Conservation (phyloP, 225 moss, liverwort and hornwort species). For the Anthoceros angustus region DNA sequence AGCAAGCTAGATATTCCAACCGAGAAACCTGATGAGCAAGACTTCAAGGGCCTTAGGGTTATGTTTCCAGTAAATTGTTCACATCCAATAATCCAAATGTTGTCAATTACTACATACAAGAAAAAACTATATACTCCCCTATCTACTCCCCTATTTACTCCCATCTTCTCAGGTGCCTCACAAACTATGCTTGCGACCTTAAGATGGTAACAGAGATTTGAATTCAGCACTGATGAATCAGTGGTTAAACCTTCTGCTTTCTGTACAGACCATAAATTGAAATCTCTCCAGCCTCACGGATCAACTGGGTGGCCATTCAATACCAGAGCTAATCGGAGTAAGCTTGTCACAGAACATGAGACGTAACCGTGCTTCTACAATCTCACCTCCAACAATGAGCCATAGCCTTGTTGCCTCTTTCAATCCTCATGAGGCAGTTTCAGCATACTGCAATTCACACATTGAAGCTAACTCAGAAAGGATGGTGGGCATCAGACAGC, state of each 20-base stretch:
- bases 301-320: not conserved
- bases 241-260: not conserved
- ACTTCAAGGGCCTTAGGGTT: not conserved
- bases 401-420: not conserved
- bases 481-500: no score
- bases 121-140: not conserved
- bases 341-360: not conserved
- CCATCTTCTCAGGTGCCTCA: constrained; percentile 1
- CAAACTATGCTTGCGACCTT: not conserved
- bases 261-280: not conserved
- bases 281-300: not conserved
- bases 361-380: not conserved
- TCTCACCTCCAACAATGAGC: not conserved
- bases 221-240: not conserved
- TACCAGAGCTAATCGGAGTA: not conserved
- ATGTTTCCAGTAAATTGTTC: not conserved
- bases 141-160: not conserved
- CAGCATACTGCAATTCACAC: not conserved
- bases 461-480: no score
- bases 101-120: not conserved
- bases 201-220: not conserved
- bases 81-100: not conserved
- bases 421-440: not conserved
- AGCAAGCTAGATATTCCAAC: not conserved
- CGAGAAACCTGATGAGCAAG: not conserved